phyloP scores from a whole-genome alignment of 2,329 filamentous ascomycete species.

The Zymoseptoria brevis region DNA sequence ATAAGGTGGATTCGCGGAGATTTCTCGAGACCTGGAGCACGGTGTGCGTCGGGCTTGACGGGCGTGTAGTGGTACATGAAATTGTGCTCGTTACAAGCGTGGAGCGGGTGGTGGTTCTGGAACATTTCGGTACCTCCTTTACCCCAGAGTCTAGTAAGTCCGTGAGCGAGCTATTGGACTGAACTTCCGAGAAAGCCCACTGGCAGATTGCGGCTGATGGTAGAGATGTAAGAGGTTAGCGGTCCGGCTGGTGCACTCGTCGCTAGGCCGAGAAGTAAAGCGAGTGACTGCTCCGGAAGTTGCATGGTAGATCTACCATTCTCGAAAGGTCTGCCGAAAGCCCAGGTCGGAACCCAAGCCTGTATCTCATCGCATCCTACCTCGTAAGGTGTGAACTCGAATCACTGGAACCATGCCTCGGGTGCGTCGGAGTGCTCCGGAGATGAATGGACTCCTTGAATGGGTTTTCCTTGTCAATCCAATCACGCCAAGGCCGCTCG shows the following conservation, averaged over 20 bases:
- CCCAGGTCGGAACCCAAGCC: conserved; percentile 31
- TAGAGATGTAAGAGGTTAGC: conserved; percentile 27
- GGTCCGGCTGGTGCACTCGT: conserved; percentile 29
- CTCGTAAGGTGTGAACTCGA: conserved; percentile 30
- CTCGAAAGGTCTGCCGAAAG: conserved; percentile 29
- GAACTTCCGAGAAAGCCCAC: conserved; percentile 25
- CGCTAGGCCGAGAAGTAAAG: conserved; percentile 27
- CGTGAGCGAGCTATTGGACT: conserved; percentile 21
- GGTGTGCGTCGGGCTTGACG: conserved; percentile 10
- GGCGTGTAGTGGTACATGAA: conserved; percentile 27
- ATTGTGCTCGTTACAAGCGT: conserved; percentile 29
- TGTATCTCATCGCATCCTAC: conserved; percentile 31
- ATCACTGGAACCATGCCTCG: conserved; percentile 33
- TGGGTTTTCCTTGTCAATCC: conserved; percentile 22
- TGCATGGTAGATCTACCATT: conserved; percentile 26
- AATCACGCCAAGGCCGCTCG: conserved; percentile 25
- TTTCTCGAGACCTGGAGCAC: conserved; percentile 27
- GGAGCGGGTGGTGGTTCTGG: conserved; percentile 29
- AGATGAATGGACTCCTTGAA: conserved; percentile 20
- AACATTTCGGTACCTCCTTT: conserved; percentile 30
- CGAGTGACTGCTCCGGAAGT: conserved; percentile 29
- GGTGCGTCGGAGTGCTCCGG: conserved; percentile 25
- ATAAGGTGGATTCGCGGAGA: conserved; percentile 31
- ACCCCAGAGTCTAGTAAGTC: conserved; percentile 26
- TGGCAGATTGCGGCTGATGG: conserved; percentile 27